phyloP scores from a whole-genome alignment of 2,329 filamentous ascomycete genomes.

The Colletotrichum phormii region DNA sequence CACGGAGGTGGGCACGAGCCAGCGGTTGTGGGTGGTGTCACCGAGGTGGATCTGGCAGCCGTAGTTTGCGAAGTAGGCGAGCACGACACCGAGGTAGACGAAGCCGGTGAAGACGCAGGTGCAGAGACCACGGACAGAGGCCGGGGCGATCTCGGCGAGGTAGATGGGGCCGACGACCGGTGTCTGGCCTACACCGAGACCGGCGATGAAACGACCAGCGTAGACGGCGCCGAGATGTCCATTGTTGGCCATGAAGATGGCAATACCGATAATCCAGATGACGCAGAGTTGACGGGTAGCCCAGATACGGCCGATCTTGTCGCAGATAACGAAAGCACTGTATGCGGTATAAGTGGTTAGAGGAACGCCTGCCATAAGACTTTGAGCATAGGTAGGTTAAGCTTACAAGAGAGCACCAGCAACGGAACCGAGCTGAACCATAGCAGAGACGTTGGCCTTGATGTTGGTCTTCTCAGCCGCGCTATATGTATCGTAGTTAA shows the following conservation, averaged over 20 bases:
- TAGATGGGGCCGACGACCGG: conserved; percentile 78
- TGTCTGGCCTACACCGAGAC: conserved; percentile 74
- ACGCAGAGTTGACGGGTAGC: conserved; percentile 68
- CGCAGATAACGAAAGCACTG: conserved; percentile 69
- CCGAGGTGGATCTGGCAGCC: conserved; percentile 64
- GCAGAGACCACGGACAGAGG: conserved; percentile 77
- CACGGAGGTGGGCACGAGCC: conserved; percentile 78
- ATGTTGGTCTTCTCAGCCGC: conserved; percentile 71
- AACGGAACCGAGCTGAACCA: conserved; percentile 85
- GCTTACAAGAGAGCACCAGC: conserved; percentile 71
- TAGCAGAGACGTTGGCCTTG: conserved; percentile 81
- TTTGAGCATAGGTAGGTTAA: neutral
- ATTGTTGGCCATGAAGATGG: conserved; percentile 68
- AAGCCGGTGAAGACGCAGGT: conserved; percentile 66
- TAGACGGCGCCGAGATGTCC: conserved; percentile 69
- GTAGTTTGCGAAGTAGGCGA: conserved; percentile 83
- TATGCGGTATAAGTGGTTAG: conserved; percentile 3
- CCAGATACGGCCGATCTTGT: conserved; percentile 72
- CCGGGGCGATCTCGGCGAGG: conserved; percentile 78
- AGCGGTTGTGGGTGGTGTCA: conserved; percentile 59
- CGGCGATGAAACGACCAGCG: conserved; percentile 74
- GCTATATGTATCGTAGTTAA: conserved; percentile 67
- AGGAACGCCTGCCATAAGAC: neutral
- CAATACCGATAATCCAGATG: conserved; percentile 69
- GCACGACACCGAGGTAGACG: conserved; percentile 82